Evolutionary conservation across 768 basidiomycete species (phyloP), one percentile per base, ranked within the genome.

Genomic region (Hysterangium stoloniferum): DNA sequence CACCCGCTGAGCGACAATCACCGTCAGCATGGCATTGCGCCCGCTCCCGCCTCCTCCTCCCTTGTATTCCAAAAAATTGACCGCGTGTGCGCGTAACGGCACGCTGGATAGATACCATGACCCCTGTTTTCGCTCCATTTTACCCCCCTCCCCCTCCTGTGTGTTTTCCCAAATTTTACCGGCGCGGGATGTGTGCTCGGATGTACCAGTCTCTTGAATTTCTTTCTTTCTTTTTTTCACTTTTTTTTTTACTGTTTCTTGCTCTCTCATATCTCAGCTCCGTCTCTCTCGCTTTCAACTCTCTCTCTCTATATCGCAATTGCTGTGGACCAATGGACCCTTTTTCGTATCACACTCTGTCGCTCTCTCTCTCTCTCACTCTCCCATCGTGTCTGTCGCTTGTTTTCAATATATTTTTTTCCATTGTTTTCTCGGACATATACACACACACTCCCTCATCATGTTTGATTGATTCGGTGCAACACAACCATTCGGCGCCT

Each of bases 271-370:
- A 11, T 41, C 9, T 19, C 9, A 13, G 7, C 19, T 12, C 28
- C 40, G 19, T 13, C 17, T 19, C 9, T 20, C 17, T 41, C 28
- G 9, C 9, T 41, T 41, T 41, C 11, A 20, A 22, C 13, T 49
- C 17, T 31, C 27, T 41, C n/a, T 42, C 7, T 42, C 31, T 51
- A 17, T 50, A 24, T 37, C 32, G 25, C 47, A 36, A 25, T 41
- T 25, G 35, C 36, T 50, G 37, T 51, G 49, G 49, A 51, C 49
- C 24, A 22, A 41, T 19, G 49, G 49, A 51, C 49, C 40, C 36
- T 41, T 28, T 41, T 22, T 32, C 3, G 4, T 32, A 20, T 46
- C 27, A 17, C 24, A 27, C 28, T n/a, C 15, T 34, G 33, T 36
- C 33, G 36, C 31, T 20, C 40, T 25, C 31, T 38, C 25, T 53